These are phyloP conservation scores for Crassisporium funariophilum DNA, from an alignment of 768 basidiomycete genomes.

Conservation along the genomic window DNA sequence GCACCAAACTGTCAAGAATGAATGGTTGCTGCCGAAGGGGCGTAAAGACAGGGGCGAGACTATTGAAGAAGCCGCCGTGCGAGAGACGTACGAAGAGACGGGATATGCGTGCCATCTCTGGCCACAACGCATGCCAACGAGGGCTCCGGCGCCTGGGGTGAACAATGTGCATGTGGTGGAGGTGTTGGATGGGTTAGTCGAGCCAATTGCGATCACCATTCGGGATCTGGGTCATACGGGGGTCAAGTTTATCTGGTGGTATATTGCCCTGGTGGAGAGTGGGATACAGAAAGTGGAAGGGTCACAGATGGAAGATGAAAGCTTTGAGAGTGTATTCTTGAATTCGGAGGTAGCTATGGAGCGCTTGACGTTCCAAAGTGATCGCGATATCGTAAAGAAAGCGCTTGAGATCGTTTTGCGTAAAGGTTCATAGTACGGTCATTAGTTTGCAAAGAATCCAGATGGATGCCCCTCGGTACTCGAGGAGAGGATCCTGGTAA, in stretches of 20 bases:
- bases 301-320: constrained; percentile 47
- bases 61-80: constrained; percentile 50
- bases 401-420: constrained; percentile 39
- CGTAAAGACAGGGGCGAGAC: constrained; percentile 60
- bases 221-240: constrained; percentile 22
- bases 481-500: no score
- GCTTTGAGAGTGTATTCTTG: constrained; percentile 41
- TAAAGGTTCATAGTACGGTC: background rate
- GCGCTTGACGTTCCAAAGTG: constrained; percentile 38
- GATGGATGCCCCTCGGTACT: no score
- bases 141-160: constrained; percentile 54
- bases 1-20: constrained; percentile 26
- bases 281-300: constrained; percentile 35
- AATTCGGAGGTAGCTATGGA: constrained; percentile 35
- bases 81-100: constrained; percentile 70
- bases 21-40: constrained; percentile 60
- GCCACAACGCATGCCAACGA: constrained; percentile 51
- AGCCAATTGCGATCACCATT: constrained; percentile 36
- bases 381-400: constrained; percentile 38
- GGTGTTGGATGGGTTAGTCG: constrained; percentile 27
- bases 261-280: constrained; percentile 37
- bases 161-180: constrained; percentile 28
- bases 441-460: no score
- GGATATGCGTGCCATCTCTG: constrained; percentile 57
- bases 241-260: constrained; percentile 55